A percentile compares a stretch with the other conserved stretches of the same genome.
Conservation (phyloP, 2,329 filamentous ascomycete species). For the Fusarium nematophilum region DNA sequence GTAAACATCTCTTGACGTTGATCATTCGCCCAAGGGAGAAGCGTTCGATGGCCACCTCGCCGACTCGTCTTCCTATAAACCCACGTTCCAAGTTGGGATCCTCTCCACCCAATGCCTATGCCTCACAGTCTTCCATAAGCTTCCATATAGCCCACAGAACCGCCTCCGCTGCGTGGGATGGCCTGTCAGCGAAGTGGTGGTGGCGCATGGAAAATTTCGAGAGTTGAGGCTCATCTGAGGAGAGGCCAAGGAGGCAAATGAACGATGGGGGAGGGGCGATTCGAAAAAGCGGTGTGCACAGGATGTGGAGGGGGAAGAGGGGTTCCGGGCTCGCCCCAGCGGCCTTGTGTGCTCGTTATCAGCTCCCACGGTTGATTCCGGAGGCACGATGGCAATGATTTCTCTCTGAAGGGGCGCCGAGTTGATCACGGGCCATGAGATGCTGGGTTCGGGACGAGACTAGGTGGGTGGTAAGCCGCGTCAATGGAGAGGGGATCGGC, state of each 20-base stretch:
- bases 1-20: too few species aligned
- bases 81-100: not conserved
- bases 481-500: constrained; percentile 23
- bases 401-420: constrained; percentile 6
- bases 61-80: not conserved
- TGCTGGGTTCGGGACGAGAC: not conserved
- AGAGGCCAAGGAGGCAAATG: constrained; percentile 3
- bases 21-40: too few species aligned
- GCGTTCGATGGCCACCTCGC: too few species aligned
- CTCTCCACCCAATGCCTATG: constrained; percentile 11
- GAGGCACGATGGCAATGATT: constrained; percentile 14
- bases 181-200: not conserved
- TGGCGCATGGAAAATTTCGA: constrained; percentile 7
- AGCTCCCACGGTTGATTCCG: constrained; percentile 20
- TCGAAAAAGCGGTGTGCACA: constrained; percentile 43
- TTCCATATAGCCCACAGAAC: constrained; percentile 4
- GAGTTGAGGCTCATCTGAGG: constrained; percentile 36
- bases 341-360: constrained; percentile 18
- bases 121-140: constrained; percentile 4
- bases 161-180: constrained; percentile 1
- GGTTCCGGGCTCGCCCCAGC: constrained; percentile 27
- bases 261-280: constrained; percentile 20
- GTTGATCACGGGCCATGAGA: constrained; percentile 6
- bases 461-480: constrained; percentile 18
- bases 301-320: constrained; percentile 41